Evolutionary conservation across 768 basidiomycete species (phyloP).

Genomic region (Hericium coralloides): DNA sequence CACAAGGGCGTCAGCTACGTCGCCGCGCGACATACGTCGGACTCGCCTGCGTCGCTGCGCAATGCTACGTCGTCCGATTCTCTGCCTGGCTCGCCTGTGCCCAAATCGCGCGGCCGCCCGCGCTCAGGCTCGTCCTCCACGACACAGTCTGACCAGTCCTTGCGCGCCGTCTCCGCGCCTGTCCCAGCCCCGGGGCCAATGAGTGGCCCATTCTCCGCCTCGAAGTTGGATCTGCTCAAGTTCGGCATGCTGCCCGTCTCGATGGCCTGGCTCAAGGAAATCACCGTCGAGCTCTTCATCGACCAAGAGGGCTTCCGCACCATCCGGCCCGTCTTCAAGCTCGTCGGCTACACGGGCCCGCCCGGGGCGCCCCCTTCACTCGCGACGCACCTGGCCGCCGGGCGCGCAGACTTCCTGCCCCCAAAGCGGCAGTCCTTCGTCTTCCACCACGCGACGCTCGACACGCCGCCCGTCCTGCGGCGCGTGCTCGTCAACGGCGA

Average conservation of each 20-base stretch:
- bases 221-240: not conserved
- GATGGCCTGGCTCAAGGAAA: constrained; percentile 45
- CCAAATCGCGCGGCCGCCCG: not conserved
- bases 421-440: constrained; percentile 44
- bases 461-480: constrained; percentile 58
- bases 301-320: constrained; percentile 81
- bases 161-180: not conserved
- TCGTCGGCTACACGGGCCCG: constrained; percentile 39
- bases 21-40: not conserved
- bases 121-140: constrained; percentile 3
- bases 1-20: constrained; percentile 1
- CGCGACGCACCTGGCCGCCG: constrained; percentile 28
- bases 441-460: constrained; percentile 69
- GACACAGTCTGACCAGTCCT: not conserved
- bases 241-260: constrained; percentile 25
- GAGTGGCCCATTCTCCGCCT: not conserved
- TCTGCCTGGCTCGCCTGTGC: not conserved
- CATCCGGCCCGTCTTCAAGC: constrained; percentile 48
- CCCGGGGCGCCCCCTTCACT: constrained; percentile 8
- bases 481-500: constrained; percentile 59
- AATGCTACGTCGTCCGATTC: not conserved
- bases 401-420: constrained; percentile 60
- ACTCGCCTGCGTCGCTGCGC: not conserved
- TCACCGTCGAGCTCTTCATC: constrained; percentile 55
- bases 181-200: not conserved